phyloP scores from a whole-genome alignment of 2,329 filamentous ascomycete species.

The Rosellinia necatrix region DNA sequence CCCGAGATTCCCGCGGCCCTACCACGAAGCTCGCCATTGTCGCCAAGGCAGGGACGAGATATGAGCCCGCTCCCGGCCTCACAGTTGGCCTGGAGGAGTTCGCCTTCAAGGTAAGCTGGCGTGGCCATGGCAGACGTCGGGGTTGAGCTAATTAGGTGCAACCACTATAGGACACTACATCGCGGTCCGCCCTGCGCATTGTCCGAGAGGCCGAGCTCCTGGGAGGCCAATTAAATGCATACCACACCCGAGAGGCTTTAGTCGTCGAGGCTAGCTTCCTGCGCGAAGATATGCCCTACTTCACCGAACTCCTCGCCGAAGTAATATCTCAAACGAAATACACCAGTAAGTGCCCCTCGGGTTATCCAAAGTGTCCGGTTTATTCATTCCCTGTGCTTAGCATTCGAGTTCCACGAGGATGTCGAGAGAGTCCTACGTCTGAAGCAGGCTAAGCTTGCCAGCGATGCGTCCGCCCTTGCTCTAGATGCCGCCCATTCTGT shows the following conservation, averaged over 20 bases:
- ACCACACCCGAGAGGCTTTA: slow-evolving; percentile 91
- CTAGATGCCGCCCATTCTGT: slow-evolving; percentile 77
- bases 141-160: slow-evolving; percentile 54
- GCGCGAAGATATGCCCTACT: slow-evolving; percentile 94
- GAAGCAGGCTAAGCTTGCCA: slow-evolving; percentile 74
- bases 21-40: slow-evolving; percentile 91
- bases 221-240: slow-evolving; percentile 84
- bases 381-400: slow-evolving; percentile 51
- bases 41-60: slow-evolving; percentile 91
- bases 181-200: slow-evolving; percentile 89
- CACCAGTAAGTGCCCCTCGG: slow-evolving; percentile 59
- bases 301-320: slow-evolving; percentile 92
- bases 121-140: slow-evolving; percentile 35
- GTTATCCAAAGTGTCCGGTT: slow-evolving; percentile 19
- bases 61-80: slow-evolving; percentile 86
- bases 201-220: slow-evolving; percentile 94
- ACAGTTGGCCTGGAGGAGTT: slow-evolving; percentile 91
- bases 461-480: slow-evolving; percentile 69
- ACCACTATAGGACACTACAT: slow-evolving; percentile 72
- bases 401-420: slow-evolving; percentile 89
- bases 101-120: slow-evolving; percentile 84
- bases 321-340: slow-evolving; percentile 88
- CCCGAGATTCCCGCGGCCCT: slow-evolving; percentile 84
- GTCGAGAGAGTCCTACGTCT: slow-evolving; percentile 76
- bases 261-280: slow-evolving; percentile 95